Percentiles rank a stretch among this genome's conserved stretches.
phyloP scores from a whole-genome alignment of 371 early-diverging fungal genomes.

The Chytridiales sp. region DNA sequence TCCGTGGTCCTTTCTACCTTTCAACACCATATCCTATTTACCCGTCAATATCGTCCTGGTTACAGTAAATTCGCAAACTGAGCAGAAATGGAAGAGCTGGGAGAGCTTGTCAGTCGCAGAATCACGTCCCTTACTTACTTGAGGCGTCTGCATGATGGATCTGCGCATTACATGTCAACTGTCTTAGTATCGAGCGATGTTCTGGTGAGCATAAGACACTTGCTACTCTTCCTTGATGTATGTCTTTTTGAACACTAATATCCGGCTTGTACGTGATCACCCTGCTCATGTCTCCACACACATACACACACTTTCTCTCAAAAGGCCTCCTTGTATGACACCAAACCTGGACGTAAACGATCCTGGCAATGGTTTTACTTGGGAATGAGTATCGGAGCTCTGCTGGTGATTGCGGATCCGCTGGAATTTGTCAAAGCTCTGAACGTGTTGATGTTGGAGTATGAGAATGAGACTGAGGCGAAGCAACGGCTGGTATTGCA shows the following conservation, averaged over 20 bases:
- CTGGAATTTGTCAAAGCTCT: slow-evolving; percentile 34
- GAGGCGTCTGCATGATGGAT: slow-evolving; percentile 22
- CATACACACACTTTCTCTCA: neutral
- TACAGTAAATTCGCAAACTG: too few relatives aligned
- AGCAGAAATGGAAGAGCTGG: too few relatives aligned
- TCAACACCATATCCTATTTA: too few relatives aligned
- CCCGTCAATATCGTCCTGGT: too few relatives aligned
- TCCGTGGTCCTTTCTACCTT: too few relatives aligned
- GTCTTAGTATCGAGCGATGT: slow-evolving; percentile 21
- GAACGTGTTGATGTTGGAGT: slow-evolving; percentile 31
- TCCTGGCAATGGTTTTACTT: slow-evolving; percentile 35
- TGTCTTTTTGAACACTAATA: too few relatives aligned
- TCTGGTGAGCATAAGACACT: slow-evolving; percentile 6
- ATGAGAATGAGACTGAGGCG: slow-evolving; percentile 33
- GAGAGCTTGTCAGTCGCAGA: slow-evolving; percentile 18
- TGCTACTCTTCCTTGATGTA: neutral
- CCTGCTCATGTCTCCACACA: neutral
- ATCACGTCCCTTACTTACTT: slow-evolving; percentile 21
- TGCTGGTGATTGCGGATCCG: slow-evolving; percentile 27
- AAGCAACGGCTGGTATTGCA: slow-evolving; percentile 15
- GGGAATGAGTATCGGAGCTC: slow-evolving; percentile 31
- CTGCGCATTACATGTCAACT: slow-evolving; percentile 21
- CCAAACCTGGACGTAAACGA: slow-evolving; percentile 15
- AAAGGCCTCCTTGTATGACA: slow-evolving; percentile 25
- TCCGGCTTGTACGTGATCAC: too few relatives aligned